Evolutionary conservation across 768 basidiomycete species (phyloP).

Genomic region (Lentinula raphanica): DNA sequence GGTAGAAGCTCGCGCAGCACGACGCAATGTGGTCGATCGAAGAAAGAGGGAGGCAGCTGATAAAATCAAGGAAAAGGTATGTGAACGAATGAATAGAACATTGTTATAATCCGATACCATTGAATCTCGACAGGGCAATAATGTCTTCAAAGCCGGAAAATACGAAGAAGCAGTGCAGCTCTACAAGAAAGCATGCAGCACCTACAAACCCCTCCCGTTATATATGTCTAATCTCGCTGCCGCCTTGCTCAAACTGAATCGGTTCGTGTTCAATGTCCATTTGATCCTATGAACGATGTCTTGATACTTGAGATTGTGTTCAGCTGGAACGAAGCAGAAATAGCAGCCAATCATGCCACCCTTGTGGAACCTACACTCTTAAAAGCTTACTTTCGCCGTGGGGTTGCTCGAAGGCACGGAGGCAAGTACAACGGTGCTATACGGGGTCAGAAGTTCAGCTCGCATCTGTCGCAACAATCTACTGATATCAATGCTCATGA

Average conservation of each 20-base stretch:
- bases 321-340: neutral
- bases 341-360: neutral
- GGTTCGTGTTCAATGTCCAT: neutral
- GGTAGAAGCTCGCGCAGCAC: constrained; percentile 10
- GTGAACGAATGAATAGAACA: too few species aligned
- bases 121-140: neutral
- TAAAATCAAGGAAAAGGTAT: constrained; percentile 4
- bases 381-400: constrained; percentile 1
- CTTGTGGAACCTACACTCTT: neutral
- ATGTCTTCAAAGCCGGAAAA: neutral
- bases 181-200: neutral
- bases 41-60: constrained; percentile 6
- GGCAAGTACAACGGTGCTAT: neutral
- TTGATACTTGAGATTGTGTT: too few species aligned
- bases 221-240: constrained; percentile 2
- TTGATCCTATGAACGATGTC: neutral
- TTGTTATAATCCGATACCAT: neutral
- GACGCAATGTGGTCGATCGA: neutral
- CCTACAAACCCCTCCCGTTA: neutral
- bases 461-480: neutral
- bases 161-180: neutral
- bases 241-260: neutral
- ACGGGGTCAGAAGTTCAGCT: neutral
- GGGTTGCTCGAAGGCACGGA: neutral
- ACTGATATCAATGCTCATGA: neutral